phyloP scores from a whole-genome alignment of 2,329 filamentous ascomycete species.

The Phyllosticta citribraziliensis region DNA sequence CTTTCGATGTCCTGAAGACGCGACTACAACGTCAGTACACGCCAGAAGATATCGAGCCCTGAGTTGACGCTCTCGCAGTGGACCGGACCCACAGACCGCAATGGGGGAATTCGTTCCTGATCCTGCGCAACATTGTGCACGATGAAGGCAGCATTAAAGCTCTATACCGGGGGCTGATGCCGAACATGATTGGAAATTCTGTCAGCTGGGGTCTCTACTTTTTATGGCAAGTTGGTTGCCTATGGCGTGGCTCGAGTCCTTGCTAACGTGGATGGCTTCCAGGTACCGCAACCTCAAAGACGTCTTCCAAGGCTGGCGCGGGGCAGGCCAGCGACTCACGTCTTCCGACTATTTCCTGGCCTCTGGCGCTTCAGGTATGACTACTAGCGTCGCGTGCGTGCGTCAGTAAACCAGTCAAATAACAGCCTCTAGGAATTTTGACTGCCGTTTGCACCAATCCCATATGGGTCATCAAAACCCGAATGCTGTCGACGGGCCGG shows the following conservation, averaged over 20 bases:
- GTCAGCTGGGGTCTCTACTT: conserved; percentile 91
- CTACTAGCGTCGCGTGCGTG: too few species aligned
- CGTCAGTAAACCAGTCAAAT: neutral
- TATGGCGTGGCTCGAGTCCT: neutral
- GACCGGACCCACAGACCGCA: conserved; percentile 13
- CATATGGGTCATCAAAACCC: conserved; percentile 96
- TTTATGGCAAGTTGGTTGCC: conserved; percentile 40
- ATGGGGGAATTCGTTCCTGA: conserved; percentile 43
- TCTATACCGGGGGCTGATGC: conserved; percentile 80
- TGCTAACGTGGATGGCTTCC: neutral
- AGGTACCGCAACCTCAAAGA: conserved; percentile 51
- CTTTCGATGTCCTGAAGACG: conserved; percentile 93
- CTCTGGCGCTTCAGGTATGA: conserved; percentile 51
- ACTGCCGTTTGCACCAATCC: conserved; percentile 85
- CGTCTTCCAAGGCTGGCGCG: conserved; percentile 34
- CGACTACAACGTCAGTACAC: conserved; percentile 68
- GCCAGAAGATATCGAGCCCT: neutral
- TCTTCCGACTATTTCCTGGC: conserved; percentile 72
- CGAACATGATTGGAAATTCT: conserved; percentile 85
- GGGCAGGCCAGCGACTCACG: conserved; percentile 36
- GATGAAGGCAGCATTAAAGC: conserved; percentile 53
- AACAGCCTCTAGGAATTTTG: conserved; percentile 48
- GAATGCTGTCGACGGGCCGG: conserved; percentile 82
- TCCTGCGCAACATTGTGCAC: conserved; percentile 41
- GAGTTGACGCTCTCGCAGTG: conserved; percentile 7